Percentiles rank a stretch among this genome's conserved stretches.
Conservation (phyloP, 2,329 filamentous ascomycete genomes). For the Ophiosphaerella narmari region DNA sequence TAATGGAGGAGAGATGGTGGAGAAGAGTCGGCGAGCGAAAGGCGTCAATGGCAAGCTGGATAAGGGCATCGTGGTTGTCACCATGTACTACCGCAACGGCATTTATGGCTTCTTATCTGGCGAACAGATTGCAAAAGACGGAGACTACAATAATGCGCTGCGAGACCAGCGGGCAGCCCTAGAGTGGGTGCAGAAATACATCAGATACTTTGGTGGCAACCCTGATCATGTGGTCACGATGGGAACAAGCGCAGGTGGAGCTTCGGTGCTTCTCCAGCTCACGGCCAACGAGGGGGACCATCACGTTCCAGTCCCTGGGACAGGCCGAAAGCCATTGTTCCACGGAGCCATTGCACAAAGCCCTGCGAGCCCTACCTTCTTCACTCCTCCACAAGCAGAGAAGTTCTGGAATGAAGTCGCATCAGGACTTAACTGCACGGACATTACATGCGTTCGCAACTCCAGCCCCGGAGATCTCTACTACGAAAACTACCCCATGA, state of each 20-base stretch:
- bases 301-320: conserved; percentile 29
- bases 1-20: conserved; percentile 38
- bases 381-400: conserved; percentile 34
- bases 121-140: conserved; percentile 43
- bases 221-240: conserved; percentile 54
- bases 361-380: conserved; percentile 40
- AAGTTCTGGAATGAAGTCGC: conserved; percentile 40
- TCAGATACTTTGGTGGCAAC: conserved; percentile 52
- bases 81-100: conserved; percentile 44
- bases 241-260: conserved; percentile 43
- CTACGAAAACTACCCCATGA: conserved; percentile 42
- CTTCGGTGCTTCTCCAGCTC: conserved; percentile 36
- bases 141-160: conserved; percentile 44
- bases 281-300: conserved; percentile 39
- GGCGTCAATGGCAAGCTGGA: conserved; percentile 31
- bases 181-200: conserved; percentile 50
- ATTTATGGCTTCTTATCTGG: conserved; percentile 54
- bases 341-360: conserved; percentile 40
- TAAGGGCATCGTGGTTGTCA: conserved; percentile 40
- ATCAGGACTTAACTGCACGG: conserved; percentile 35
- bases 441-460: conserved; percentile 34
- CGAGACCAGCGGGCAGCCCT: conserved; percentile 47
- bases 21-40: conserved; percentile 34
- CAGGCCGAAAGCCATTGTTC: conserved; percentile 34
- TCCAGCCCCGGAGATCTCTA: conserved; percentile 35